Base-by-base conservation (phyloP, 2,329 filamentous ascomycete species). In the Microdochium nivale region DNA sequence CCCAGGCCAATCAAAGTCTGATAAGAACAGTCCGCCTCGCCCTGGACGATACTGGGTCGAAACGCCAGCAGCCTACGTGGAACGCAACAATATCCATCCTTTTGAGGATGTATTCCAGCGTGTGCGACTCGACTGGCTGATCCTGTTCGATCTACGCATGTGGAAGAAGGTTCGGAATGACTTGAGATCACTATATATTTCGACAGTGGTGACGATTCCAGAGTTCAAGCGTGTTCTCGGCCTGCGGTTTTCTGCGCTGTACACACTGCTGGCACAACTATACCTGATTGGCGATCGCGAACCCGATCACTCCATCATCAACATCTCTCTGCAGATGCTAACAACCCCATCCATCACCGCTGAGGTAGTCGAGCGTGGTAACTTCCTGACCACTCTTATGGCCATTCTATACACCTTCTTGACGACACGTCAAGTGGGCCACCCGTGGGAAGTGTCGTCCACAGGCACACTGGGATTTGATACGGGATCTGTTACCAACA, bases 271-370 rank as follows among this genome's bases (percentile, higher is more conserved):
- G 48, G 91, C 94, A 4, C 92, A 99, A 65, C 75, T 99, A 3
- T 99, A 97, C 66, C 80, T 99, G 27, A 94, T 99, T 57, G 92
- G 92, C 14, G 94, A 99, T 64, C 80, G 94, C 56, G 94, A 99
- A 66, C 94, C 94, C 2, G 94, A 99, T 63, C 92, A 97, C 68
- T 97, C 92, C 11, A 97, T 99, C 64, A 96, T 99, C 75, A 96
- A 96, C 64, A 81, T 99, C 35, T 97, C 92, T 3, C 74, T 97
- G 27, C 94, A 99, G 65, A 95, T 99, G 82, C 75, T 99, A 55
- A 99, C 94, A 0, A 96, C 94, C 0, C 91, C 94, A 1, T 95
- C 92, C 0, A 97, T 99, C 58, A 97, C 92, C 0, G 88, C 90
- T 46, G 95, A 99, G 69, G 88, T 97, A 49, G 90, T 99, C 9